Evolutionary conservation across 164 flowering plant species (phyloP), one percentile per base, ranked within the genome.

Genomic region (Magnolia kwangsiensis): DNA sequence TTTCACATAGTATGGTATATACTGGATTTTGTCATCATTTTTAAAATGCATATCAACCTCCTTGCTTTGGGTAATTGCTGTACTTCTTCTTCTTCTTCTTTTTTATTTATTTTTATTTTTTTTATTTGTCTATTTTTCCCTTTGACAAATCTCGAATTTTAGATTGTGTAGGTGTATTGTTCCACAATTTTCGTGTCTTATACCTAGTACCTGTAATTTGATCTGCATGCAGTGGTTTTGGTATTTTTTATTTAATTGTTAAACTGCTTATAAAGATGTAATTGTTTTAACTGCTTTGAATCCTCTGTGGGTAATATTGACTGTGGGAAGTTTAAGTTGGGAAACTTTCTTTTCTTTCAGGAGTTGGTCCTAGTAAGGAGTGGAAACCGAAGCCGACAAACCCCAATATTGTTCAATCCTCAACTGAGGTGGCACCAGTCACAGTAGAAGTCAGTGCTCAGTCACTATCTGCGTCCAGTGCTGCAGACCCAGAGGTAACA

Each of bases 381-480:
- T 92, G 97, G 98, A 92, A 92, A 77, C 94, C 95, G 69, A 92
- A 94, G 79, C 78, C 86, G 20, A 77, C 78, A 55, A 86, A 67
- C 74, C 45, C 79, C 31, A 87, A 71, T 83, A 58, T 72, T 82
- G 75, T 75, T 74, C 90, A 78, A 80, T 79, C 81, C 18, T 75
- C 87, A 71, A 71, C 89, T 65, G 91, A 87, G 58, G 79, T 74
- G 81, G 73, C 78, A 7, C 45, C 81, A 21, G 66, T 77, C 74
- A 50, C 87, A 71, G 83, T 74, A 55, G 91, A 86, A 75, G 85
- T 74, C 11, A 78, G 65, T 75, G 78, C 69, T 9, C 72, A 65
- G 68, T 67, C 84, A 70, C 73, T 71, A 59, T 81, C 85, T 73
- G 74, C 64, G 50, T 65, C 83, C 9, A 50, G 55, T 78, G 82